Evolutionary conservation across 2,329 filamentous ascomycete genomes (phyloP).

Genomic region (Trichoderma sp.): DNA sequence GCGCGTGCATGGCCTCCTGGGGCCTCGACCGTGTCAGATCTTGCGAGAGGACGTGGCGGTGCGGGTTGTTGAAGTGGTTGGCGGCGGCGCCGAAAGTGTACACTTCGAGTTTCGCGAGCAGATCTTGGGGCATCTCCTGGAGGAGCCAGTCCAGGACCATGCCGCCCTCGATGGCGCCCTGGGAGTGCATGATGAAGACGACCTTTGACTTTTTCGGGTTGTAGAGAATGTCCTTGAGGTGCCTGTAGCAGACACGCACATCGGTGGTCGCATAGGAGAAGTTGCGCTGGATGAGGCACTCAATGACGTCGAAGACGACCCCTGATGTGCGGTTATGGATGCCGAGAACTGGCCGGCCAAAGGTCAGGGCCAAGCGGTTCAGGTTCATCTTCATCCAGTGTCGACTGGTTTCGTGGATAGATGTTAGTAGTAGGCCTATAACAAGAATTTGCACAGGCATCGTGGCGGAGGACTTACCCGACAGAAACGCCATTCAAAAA

Average conservation of each 20-base stretch:
- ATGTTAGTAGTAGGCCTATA: neutral
- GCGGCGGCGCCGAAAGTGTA: slow-evolving; percentile 79
- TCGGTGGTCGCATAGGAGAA: slow-evolving; percentile 72
- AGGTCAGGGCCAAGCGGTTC: slow-evolving; percentile 70
- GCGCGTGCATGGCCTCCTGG: slow-evolving; percentile 39
- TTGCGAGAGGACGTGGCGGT: slow-evolving; percentile 54
- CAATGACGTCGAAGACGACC: slow-evolving; percentile 73
- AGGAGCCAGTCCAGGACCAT: slow-evolving; percentile 77
- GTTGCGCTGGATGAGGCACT: slow-evolving; percentile 76
- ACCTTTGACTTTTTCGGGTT: slow-evolving; percentile 66
- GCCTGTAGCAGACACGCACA: slow-evolving; percentile 62
- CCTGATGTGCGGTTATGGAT: slow-evolving; percentile 77
- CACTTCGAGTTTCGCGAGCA: slow-evolving; percentile 70
- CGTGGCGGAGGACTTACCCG: slow-evolving; percentile 48
- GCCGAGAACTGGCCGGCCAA: slow-evolving; percentile 69
- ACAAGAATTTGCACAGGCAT: neutral
- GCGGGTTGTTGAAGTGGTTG: slow-evolving; percentile 81
- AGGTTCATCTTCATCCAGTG: slow-evolving; percentile 72
- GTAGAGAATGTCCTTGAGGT: slow-evolving; percentile 65
- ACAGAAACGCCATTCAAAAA: slow-evolving; percentile 74
- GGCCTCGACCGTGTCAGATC: slow-evolving; percentile 41
- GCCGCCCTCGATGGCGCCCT: slow-evolving; percentile 74
- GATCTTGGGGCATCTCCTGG: slow-evolving; percentile 67
- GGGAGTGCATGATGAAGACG: slow-evolving; percentile 74
- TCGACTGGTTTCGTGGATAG: slow-evolving; percentile 44